phyloP scores from a whole-genome alignment of 305 asterid species.

The Fraxinus ornus region DNA sequence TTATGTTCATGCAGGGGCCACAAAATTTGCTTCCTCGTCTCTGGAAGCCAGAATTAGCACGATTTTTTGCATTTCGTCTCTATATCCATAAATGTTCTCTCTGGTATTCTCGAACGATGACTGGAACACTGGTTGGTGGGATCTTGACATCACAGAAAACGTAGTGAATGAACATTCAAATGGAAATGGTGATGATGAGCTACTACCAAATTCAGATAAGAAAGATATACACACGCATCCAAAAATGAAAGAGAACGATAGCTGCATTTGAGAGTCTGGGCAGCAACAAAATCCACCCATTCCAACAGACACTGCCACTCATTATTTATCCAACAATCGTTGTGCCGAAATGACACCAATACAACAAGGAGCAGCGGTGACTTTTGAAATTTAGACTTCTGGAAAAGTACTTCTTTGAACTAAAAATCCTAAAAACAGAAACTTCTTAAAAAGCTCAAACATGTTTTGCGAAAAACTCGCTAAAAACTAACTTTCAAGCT shows the following conservation, averaged over 20 bases:
- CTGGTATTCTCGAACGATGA: conserved; percentile 83
- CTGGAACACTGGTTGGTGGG: conserved; percentile 96
- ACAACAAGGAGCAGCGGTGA: background rate
- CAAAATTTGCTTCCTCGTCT: conserved; percentile 9
- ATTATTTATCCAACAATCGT: background rate
- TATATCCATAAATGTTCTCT: conserved; percentile 74
- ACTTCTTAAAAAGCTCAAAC: background rate
- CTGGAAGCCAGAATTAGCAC: conserved; percentile 6
- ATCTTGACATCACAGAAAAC: conserved; percentile 42
- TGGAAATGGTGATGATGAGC: background rate
- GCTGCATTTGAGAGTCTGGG: background rate
- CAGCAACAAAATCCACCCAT: background rate
- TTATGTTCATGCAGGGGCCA: conserved; percentile 8
- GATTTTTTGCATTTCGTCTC: conserved; percentile 12
- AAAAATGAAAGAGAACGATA: background rate
- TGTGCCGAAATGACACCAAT: background rate
- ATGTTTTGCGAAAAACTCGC: background rate
- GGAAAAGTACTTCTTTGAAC: background rate
- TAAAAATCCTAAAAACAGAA: background rate
- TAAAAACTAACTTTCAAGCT: background rate
- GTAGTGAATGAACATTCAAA: conserved; percentile 1
- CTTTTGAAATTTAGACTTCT: background rate
- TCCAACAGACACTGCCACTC: background rate
- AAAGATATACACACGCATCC: background rate
- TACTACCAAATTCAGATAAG: background rate